Conservation (phyloP, 805 yeast species). For the Yarrowia bubula region DNA sequence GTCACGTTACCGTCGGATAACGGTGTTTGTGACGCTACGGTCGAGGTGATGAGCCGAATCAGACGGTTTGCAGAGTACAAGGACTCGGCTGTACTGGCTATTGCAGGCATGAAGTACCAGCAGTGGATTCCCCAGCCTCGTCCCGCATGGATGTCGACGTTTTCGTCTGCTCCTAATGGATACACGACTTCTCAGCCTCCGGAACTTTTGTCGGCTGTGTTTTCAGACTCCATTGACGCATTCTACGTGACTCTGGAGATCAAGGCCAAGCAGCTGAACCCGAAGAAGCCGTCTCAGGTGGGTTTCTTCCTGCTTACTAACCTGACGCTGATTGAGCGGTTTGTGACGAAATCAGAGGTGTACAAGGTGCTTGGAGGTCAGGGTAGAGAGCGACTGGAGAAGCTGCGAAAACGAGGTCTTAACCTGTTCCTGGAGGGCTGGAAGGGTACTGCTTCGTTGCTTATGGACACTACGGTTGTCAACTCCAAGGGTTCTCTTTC, state of each 20-base stretch:
- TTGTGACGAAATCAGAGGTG: conserved; percentile 49
- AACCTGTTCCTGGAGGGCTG: conserved; percentile 69
- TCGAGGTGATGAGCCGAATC: conserved; percentile 67
- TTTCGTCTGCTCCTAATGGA: conserved; percentile 50
- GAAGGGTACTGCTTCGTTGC: conserved; percentile 71
- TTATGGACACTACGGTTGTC: conserved; percentile 77
- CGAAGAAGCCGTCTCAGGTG: conserved; percentile 41
- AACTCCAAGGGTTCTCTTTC: conserved; percentile 49
- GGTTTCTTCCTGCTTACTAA: conserved; percentile 75
- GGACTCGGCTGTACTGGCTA: conserved; percentile 51
- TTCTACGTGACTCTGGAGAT: conserved; percentile 64
- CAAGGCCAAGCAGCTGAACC: conserved; percentile 46
- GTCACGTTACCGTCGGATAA: conserved; percentile 59
- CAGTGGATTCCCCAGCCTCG: conserved; percentile 64
- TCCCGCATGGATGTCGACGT: conserved; percentile 53
- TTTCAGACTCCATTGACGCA: conserved; percentile 76
- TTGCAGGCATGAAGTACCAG: conserved; percentile 55
- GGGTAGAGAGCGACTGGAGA: conserved; percentile 63
- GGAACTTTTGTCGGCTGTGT: conserved; percentile 60
- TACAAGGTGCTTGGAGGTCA: conserved; percentile 51
- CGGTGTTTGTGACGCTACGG: conserved; percentile 68
- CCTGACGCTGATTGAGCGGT: conserved; percentile 69
- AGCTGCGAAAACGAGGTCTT: conserved; percentile 68
- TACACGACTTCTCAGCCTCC: conserved; percentile 46
- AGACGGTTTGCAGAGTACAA: conserved; percentile 63